These are phyloP conservation scores for Fusarium bulbicola DNA, from an alignment of 2,329 filamentous ascomycete genomes.

Conservation along the genomic window DNA sequence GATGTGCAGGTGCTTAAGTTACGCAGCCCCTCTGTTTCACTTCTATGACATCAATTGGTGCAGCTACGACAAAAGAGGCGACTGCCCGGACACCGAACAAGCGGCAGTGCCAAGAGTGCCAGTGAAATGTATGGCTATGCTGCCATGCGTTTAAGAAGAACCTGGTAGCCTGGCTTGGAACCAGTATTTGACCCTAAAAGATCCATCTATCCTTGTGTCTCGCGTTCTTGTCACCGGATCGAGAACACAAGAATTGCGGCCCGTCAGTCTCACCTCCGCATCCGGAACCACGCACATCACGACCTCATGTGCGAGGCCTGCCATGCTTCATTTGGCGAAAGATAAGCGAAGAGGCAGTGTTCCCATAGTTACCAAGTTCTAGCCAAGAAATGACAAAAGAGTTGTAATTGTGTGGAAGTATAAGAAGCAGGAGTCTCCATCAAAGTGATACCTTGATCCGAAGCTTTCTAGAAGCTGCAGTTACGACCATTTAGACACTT, in stretches of 20 bases:
- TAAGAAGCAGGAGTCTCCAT: not conserved
- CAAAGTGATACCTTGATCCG: not conserved
- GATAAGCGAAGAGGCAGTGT: not conserved
- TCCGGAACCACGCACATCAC: conserved; percentile 9
- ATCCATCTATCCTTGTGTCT: not conserved
- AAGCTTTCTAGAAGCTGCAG: not conserved
- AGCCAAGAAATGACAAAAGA: not conserved
- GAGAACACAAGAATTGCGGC: not conserved
- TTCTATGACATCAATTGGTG: not conserved
- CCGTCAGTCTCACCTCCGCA: conserved; percentile 8
- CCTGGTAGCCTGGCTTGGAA: not conserved
- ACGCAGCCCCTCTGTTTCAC: not conserved
- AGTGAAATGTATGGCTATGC: not conserved
- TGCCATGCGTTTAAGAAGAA: too few relatives aligned
- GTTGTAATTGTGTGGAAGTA: not conserved
- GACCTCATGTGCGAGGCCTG: not conserved
- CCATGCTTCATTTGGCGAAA: conserved; percentile 29
- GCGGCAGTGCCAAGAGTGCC: too few relatives aligned
- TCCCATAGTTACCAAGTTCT: not conserved
- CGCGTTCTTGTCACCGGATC: not conserved
- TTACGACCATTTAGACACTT: fast-evolving
- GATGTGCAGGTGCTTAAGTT: not conserved
- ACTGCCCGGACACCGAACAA: not conserved
- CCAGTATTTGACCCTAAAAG: not conserved
- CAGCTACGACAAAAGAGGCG: not conserved